Evolutionary conservation across 202 grass and related monocot species (phyloP), one percentile per base, ranked within the genome.

Genomic region (Sporobolus alterniflorus): DNA sequence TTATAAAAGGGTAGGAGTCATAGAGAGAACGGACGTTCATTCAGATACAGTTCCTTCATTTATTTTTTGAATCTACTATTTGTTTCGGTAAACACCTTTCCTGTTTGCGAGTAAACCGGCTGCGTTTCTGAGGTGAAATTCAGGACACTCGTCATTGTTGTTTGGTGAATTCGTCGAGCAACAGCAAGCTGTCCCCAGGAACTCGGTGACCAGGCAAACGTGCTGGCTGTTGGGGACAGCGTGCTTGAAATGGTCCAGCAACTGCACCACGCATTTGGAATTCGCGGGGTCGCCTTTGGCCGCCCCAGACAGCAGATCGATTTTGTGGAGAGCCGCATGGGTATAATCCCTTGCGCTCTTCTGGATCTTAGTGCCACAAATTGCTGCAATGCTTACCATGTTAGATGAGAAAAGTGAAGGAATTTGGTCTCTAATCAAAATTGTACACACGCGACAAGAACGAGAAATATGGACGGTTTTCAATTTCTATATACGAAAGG

Each of bases 321-420:
- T 93, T 83, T 95, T 92, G 40, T 93, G 88, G 75, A 90, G 86
- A 63, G 96, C 96, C 2, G 93, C 86, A 21, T 96, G 87, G 20
- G 89, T 84, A 60, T 92, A 98, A 73, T 98, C 91, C 79, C 88
- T 90, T 39, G 96, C 96, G 85, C 93, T 98, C 74, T 98, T 98
- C 82, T 98, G 96, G 65, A 96, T 96, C 89, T 98, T 98, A 98
- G 89, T 25, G 96, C 93, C 29, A 96, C 93, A 49, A 95, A 95
- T 81, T 64, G 95, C 93, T 98, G 89, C 71, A 65, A 61, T 71
- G 54, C 75, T 74, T 16, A 47, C 17, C 66, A n/a, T 60, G 5
- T 12, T 17, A 51, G 2, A 65, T 9, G 61, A 60, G 66, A 64
- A 55, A 51, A 67, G 65, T 17, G 16, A 64, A 43, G 2, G 22